A percentile compares a stretch with the other conserved stretches of the same genome.
phyloP scores from a whole-genome alignment of 1,284 basidiomycete species.

The Trametes hirsuta region DNA sequence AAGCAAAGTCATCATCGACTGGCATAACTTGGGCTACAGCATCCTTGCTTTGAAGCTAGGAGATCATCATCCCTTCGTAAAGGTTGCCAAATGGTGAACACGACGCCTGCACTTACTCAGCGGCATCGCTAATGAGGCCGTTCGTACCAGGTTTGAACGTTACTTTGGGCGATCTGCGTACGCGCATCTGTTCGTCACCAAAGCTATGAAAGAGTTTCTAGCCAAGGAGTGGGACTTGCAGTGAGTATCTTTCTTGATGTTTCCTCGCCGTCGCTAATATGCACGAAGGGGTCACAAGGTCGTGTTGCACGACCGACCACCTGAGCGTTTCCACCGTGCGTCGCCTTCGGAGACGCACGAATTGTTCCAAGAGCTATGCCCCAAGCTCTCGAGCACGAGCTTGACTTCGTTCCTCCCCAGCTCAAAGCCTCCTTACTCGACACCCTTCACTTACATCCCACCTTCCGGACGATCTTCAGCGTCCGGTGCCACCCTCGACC shows the following conservation, averaged over 20 bases:
- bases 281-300: conserved; percentile 69
- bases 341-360: conserved; percentile 75
- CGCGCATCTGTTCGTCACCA: conserved; percentile 93
- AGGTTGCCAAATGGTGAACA: conserved; percentile 68
- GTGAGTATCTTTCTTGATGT: conserved; percentile 48
- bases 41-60: conserved; percentile 88
- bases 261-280: conserved; percentile 3
- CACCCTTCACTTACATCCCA: conserved; percentile 56
- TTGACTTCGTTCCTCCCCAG: conserved; percentile 46
- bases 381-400: conserved; percentile 36
- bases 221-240: conserved; percentile 76
- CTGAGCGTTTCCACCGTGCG: conserved; percentile 75
- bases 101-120: neutral
- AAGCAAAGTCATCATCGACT: conserved; percentile 93
- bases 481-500: conserved; percentile 5
- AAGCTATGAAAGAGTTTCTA: conserved; percentile 81
- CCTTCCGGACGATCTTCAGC: conserved; percentile 13
- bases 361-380: conserved; percentile 60
- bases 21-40: conserved; percentile 98
- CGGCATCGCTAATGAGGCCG: neutral
- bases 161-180: conserved; percentile 81
- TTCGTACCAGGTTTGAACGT: conserved; percentile 70
- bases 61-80: conserved; percentile 67
- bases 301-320: conserved; percentile 89
- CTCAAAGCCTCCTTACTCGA: conserved; percentile 56